Base-by-base conservation (phyloP, 768 basidiomycete species). In the Sporobolomyces roseus region DNA sequence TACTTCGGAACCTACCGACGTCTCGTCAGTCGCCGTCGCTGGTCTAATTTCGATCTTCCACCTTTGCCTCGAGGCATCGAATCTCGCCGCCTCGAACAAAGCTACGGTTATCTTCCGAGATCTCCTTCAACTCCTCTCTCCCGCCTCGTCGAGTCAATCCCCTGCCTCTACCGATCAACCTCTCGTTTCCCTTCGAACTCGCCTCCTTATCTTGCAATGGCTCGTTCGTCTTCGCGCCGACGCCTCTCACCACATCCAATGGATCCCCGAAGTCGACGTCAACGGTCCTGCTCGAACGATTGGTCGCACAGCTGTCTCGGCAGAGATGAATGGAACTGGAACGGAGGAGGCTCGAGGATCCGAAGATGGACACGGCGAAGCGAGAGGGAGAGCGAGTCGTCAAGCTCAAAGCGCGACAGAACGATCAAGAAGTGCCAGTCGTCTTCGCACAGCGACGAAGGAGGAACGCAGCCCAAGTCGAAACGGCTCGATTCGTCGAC, bases 191-290 rank as follows among this genome's bases (percentile, higher is more conserved):
- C 74, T 85, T 0, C 81, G 84, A 46, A 87, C 88, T 0, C 82
- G 90, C 29, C 77, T 98, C 23, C 81, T 85, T 17, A 82, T 88
- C 6, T 80, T 98, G 25, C 90, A 92, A 76, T 96, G 94, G 81
- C 77, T 96, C 71, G 86, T 93, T 81, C 86, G 91, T 19, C 81
- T 98, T 25, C 83, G 94, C 63, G 92, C 89, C 1, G 93, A 96
- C 76, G 85, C 90, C 1, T 89, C 93, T 73, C 94, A 99, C 75
- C 83, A 87, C 16, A 75, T 98, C 46, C 96, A 87, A 77, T 87
- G 88, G 63, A 82, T 84, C 25, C 79, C 83, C 50, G 79, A 87
- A 49, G 72, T 83, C 41, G 82, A 83, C 66, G 70, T 74, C 61
- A 56, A 61, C 12, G 67, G 61, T 4, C 50, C 74, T 14, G 72